phyloP scores from a whole-genome alignment of 2,329 filamentous ascomycete species.

The Beauveria medogensis region DNA sequence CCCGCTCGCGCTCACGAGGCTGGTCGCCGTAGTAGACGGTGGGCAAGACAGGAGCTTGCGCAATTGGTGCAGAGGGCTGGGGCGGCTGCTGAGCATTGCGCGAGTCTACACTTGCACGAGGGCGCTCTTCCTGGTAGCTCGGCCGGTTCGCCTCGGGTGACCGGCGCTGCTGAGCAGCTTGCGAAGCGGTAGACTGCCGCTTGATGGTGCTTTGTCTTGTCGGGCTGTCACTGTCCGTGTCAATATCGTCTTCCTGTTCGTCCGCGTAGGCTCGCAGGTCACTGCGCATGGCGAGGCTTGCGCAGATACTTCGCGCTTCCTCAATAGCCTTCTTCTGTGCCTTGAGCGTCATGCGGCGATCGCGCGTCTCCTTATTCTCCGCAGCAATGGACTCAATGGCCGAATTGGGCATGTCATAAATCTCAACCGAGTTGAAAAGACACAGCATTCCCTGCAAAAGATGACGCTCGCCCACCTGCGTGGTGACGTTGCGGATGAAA shows the following conservation, averaged over 20 bases:
- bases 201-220: slow-evolving; percentile 9
- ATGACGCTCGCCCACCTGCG: slow-evolving; percentile 43
- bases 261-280: slow-evolving; percentile 35
- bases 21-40: slow-evolving; percentile 1
- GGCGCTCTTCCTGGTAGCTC: slow-evolving; percentile 18
- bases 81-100: slow-evolving; percentile 15
- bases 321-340: slow-evolving; percentile 16
- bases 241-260: slow-evolving; percentile 24
- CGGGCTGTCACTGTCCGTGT: slow-evolving; percentile 25
- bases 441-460: slow-evolving; percentile 43
- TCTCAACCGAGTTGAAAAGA: slow-evolving; percentile 44
- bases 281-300: slow-evolving; percentile 43
- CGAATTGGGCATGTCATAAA: slow-evolving; percentile 36
- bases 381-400: slow-evolving; percentile 43
- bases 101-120: background rate
- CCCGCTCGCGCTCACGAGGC: slow-evolving; percentile 21
- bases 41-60: background rate
- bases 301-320: slow-evolving; percentile 27
- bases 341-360: slow-evolving; percentile 39
- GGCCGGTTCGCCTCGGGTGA: slow-evolving; percentile 16
- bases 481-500: slow-evolving; percentile 45
- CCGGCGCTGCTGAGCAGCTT: background rate
- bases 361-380: slow-evolving; percentile 45
- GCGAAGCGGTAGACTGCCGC: slow-evolving; percentile 11
- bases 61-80: slow-evolving; percentile 12